phyloP scores from a whole-genome alignment of 2,329 filamentous ascomycete species.

The Penicillium hesseltinei region DNA sequence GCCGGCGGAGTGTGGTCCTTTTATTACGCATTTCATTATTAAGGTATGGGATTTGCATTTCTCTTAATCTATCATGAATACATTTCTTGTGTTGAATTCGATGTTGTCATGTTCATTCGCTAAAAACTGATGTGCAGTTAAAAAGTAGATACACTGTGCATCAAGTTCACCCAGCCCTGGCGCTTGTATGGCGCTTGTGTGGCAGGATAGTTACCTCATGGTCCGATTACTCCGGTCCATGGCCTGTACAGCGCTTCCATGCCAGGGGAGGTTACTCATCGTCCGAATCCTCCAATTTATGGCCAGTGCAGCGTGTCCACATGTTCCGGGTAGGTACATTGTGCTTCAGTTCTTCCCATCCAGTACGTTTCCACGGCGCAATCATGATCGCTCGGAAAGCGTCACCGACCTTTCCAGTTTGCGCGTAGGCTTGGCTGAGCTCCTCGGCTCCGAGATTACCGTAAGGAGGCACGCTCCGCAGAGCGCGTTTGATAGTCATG shows the following conservation, averaged over 20 bases:
- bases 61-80: neutral
- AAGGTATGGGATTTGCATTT: conserved; percentile 1
- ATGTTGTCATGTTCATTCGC: neutral
- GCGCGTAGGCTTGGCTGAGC: conserved; percentile 70
- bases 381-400: conserved; percentile 74
- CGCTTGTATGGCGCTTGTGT: neutral
- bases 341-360: conserved; percentile 57
- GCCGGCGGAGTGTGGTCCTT: neutral
- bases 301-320: neutral
- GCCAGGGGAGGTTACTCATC: neutral
- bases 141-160: neutral
- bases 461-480: conserved; percentile 68
- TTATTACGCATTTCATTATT: neutral
- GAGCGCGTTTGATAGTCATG: conserved; percentile 79
- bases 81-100: neutral
- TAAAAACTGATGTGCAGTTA: neutral
- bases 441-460: conserved; percentile 67
- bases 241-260: neutral
- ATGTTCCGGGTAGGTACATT: conserved; percentile 15
- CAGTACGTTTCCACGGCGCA: conserved; percentile 71
- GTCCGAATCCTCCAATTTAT: neutral
- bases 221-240: neutral
- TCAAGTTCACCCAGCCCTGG: neutral
- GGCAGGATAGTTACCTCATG: conserved; percentile 16
- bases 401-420: conserved; percentile 68